A percentile compares a stretch with the other conserved stretches of the same genome.
phyloP scores from a whole-genome alignment of 306 rosid genomes.

The Casuarina cunninghamiana region DNA sequence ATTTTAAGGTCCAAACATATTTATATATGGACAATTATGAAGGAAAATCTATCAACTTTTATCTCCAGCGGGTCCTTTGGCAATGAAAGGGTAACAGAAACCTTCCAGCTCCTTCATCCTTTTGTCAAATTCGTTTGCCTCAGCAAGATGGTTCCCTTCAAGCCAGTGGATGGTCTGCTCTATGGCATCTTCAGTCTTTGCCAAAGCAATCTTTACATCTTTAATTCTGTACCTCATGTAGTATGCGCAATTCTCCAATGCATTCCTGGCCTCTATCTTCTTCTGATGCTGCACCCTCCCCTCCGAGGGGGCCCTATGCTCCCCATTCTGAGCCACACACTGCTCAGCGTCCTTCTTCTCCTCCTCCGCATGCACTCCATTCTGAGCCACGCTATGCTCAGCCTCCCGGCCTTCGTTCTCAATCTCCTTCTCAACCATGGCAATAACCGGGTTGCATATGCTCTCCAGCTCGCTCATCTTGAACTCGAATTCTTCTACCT shows the following conservation, averaged over 20 bases:
- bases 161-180: constrained; percentile 9
- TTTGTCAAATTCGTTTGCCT: constrained; percentile 10
- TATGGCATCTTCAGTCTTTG: not conserved
- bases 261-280: constrained; percentile 6
- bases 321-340: not conserved
- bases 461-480: constrained; percentile 53
- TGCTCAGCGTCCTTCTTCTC: not conserved
- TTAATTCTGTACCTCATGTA: constrained; percentile 8
- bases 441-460: constrained; percentile 47
- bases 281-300: not conserved
- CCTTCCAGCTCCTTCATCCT: constrained; percentile 2
- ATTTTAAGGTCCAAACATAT: not conserved
- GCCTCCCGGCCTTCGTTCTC: not conserved
- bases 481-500: constrained; percentile 45
- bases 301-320: no score
- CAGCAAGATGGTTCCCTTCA: constrained; percentile 5
- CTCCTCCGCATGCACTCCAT: not conserved
- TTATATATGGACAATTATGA: not conserved
- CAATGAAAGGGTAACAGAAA: not conserved
- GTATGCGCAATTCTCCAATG: constrained; percentile 4
- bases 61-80: not conserved
- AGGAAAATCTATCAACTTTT: not conserved
- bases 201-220: not conserved
- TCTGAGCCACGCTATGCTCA: not conserved
- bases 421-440: not conserved